These are phyloP conservation scores for Adansonia gregorii DNA, from an alignment of 441 rosid genomes.

Conservation along the genomic window DNA sequence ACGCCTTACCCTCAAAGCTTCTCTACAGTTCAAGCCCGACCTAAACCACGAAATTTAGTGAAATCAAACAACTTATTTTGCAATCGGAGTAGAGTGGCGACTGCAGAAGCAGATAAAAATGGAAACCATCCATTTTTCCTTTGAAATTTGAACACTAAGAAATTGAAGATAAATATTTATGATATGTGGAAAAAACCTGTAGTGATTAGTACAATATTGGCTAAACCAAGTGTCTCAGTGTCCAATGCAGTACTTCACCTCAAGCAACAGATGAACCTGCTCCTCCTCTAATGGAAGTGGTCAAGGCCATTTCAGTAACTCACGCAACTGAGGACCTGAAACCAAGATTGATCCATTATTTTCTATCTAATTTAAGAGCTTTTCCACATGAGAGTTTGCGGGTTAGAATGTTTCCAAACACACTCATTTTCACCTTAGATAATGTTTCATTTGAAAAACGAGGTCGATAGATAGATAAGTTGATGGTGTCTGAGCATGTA, in stretches of 20 bases:
- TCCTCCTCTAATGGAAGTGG: constrained; percentile 86
- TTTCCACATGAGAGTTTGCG: not conserved
- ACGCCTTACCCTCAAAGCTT: constrained; percentile 70
- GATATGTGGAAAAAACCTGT: not conserved
- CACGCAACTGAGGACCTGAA: constrained; percentile 64
- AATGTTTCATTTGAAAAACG: not conserved
- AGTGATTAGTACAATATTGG: not conserved
- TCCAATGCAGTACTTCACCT: constrained; percentile 40
- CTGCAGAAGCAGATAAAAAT: not conserved
- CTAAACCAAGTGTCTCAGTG: no score
- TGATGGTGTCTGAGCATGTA: not conserved
- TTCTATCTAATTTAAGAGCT: not conserved
- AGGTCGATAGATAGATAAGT: not conserved
- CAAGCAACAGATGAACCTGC: constrained; percentile 66
- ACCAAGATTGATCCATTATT: constrained; percentile 27
- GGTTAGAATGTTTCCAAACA: not conserved
- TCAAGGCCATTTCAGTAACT: constrained; percentile 75
- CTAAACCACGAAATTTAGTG: constrained; percentile 37
- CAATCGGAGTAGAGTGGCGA: no score
- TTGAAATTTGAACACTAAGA: constrained; percentile 2
- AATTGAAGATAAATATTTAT: not conserved
- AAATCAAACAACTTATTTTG: constrained; percentile 15
- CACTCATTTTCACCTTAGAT: not conserved
- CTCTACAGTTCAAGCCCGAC: constrained; percentile 68
- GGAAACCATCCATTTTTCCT: not conserved